Conservation (phyloP, 2,329 filamentous ascomycete genomes). For the Exophiala xenobiotica region DNA sequence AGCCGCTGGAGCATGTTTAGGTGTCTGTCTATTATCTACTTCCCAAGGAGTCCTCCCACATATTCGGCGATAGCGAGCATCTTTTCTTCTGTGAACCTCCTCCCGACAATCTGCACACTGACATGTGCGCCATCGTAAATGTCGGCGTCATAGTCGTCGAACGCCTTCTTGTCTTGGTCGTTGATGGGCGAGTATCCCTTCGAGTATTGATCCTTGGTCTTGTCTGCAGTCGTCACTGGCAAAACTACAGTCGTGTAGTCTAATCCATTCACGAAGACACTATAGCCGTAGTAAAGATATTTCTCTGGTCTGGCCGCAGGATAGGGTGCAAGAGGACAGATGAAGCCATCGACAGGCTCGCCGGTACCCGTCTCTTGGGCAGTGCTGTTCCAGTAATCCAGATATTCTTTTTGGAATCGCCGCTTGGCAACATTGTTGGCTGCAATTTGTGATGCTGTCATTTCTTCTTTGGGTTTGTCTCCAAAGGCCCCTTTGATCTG, state of each 20-base stretch:
- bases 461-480: slow-evolving; percentile 36
- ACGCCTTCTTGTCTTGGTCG: slow-evolving; percentile 45
- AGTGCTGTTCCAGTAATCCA: slow-evolving; percentile 65
- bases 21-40: too few species aligned
- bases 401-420: slow-evolving; percentile 57
- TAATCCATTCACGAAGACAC: slow-evolving; percentile 39
- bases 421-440: slow-evolving; percentile 55
- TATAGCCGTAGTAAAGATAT: slow-evolving; percentile 43
- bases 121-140: slow-evolving; percentile 51
- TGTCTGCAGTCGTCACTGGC: slow-evolving; percentile 47
- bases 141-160: slow-evolving; percentile 51
- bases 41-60: slow-evolving; percentile 31
- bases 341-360: slow-evolving; percentile 54
- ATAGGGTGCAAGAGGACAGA: slow-evolving; percentile 44
- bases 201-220: slow-evolving; percentile 40
- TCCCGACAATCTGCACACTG: slow-evolving; percentile 48
- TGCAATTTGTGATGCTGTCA: slow-evolving; percentile 45
- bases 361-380: slow-evolving; percentile 49
- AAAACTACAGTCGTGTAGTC: slow-evolving; percentile 47
- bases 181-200: slow-evolving; percentile 41
- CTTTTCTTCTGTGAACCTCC: slow-evolving; percentile 55
- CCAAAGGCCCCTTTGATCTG: slow-evolving; percentile 43
- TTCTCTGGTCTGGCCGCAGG: slow-evolving; percentile 41
- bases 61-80: slow-evolving; percentile 47
- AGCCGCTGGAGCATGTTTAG: too few species aligned